phyloP scores from a whole-genome alignment of 176 grass and related monocot species.

The Bothriochloa decipiens region DNA sequence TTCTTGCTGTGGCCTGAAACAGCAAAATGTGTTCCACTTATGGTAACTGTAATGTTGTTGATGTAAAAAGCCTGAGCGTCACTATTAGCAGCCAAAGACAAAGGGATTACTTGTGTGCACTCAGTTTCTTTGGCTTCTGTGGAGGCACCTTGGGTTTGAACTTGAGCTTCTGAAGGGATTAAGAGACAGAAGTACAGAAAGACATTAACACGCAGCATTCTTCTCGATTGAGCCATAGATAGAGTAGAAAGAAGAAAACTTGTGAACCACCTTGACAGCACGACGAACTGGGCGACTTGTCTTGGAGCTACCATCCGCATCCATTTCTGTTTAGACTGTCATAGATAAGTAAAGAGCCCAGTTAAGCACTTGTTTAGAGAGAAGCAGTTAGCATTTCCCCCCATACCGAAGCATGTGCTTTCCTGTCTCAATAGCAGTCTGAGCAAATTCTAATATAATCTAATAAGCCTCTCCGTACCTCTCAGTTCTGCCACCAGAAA shows the following conservation, averaged over 20 bases:
- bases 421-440: not conserved
- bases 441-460: not conserved
- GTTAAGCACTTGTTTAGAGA: not conserved
- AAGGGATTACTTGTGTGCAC: conserved; percentile 37
- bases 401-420: not conserved
- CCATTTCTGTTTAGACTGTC: conserved; percentile 35
- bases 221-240: not conserved
- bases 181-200: not conserved
- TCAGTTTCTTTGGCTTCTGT: conserved; percentile 47
- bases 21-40: not conserved
- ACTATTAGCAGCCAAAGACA: not conserved
- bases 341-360: conserved; percentile 2
- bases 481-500: not conserved
- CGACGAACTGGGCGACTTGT: conserved; percentile 23
- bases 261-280: conserved; percentile 29
- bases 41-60: not conserved
- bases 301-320: conserved; percentile 23
- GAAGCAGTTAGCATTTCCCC: not conserved
- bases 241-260: not conserved
- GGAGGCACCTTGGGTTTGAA: conserved; percentile 64
- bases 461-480: not conserved
- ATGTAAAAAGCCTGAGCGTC: not conserved
- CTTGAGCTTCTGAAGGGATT: conserved; percentile 54
- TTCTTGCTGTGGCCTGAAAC: conserved; percentile 47
- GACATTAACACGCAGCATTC: not conserved